Evolutionary conservation across 306 rosid genomes (phyloP).

Genomic region (Arachis hypogaea): DNA sequence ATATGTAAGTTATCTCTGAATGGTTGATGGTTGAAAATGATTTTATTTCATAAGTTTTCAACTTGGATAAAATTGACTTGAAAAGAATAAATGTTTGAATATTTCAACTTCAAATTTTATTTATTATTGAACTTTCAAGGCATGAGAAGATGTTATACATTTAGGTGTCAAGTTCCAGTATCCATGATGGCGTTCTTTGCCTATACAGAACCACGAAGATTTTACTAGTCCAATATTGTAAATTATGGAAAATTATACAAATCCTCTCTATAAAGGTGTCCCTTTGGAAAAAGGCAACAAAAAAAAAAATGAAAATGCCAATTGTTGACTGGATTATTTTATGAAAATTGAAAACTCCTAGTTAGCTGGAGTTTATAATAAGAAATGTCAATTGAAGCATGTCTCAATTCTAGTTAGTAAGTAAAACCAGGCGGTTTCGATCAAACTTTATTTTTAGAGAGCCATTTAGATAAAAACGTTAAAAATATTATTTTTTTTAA

Average conservation of each 20-base stretch:
- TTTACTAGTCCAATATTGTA: neutral
- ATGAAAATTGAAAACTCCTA: neutral
- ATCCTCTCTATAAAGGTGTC: neutral
- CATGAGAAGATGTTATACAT: neutral
- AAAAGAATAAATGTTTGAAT: slow-evolving; percentile 9
- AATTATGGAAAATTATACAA: neutral
- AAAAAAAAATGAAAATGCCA: too few relatives aligned
- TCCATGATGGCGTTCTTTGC: slow-evolving; percentile 7
- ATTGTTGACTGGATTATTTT: neutral
- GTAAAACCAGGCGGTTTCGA: too few relatives aligned
- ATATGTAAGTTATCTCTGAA: slow-evolving; percentile 39
- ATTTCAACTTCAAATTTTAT: neutral
- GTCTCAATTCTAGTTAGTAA: too few relatives aligned
- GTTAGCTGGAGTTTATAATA: neutral
- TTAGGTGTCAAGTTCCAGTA: slow-evolving; percentile 20
- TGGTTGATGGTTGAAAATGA: slow-evolving; percentile 37
- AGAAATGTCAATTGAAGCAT: neutral
- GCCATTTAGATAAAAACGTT: too few relatives aligned
- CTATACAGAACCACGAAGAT: neutral
- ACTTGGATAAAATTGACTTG: slow-evolving; percentile 45
- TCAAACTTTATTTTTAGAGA: too few relatives aligned
- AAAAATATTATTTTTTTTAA: too few relatives aligned
- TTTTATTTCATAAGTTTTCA: slow-evolving; percentile 16
- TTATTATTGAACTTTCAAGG: slow-evolving; percentile 2
- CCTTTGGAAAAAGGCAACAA: neutral